Conservation (phyloP, 1,139 yeast species). For the Sugiyamaella paludigena region DNA sequence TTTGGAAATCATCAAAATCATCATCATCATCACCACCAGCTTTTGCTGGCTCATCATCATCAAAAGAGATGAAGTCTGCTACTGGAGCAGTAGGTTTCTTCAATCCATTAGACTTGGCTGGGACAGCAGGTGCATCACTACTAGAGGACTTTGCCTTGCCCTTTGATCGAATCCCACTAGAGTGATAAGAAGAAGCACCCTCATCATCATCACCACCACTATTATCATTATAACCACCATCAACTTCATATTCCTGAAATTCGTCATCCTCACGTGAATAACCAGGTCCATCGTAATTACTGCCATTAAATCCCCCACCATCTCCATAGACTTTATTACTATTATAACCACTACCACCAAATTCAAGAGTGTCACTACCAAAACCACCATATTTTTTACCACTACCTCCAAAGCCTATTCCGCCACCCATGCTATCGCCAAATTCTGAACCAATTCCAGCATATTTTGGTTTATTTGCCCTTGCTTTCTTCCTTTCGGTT, state of each 20-base stretch:
- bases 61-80: slow-evolving; percentile 27
- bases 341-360: slow-evolving; percentile 34
- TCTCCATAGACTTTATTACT: slow-evolving; percentile 68
- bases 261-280: slow-evolving; percentile 33
- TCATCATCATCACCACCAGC: slow-evolving; percentile 62
- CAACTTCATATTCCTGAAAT: slow-evolving; percentile 53
- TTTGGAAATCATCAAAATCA: slow-evolving; percentile 93
- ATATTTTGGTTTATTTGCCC: slow-evolving; percentile 61
- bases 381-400: slow-evolving; percentile 43
- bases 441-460: slow-evolving; percentile 42
- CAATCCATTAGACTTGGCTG: not conserved
- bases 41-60: slow-evolving; percentile 25
- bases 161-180: not conserved
- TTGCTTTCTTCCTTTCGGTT: slow-evolving; percentile 76
- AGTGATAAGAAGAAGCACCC: slow-evolving; percentile 6
- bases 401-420: slow-evolving; percentile 41
- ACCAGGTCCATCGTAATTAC: slow-evolving; percentile 37
- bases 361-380: slow-evolving; percentile 37
- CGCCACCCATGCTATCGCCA: slow-evolving; percentile 36
- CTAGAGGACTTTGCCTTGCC: slow-evolving; percentile 3
- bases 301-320: slow-evolving; percentile 66
- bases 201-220: slow-evolving; percentile 8
- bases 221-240: slow-evolving; percentile 17
- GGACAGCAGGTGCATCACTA: not conserved
- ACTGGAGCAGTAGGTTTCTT: slow-evolving; percentile 17